A percentile compares a stretch with the other conserved stretches of the same genome.
phyloP scores from a whole-genome alignment of 441 rosid species.

The Croton laevigatus region DNA sequence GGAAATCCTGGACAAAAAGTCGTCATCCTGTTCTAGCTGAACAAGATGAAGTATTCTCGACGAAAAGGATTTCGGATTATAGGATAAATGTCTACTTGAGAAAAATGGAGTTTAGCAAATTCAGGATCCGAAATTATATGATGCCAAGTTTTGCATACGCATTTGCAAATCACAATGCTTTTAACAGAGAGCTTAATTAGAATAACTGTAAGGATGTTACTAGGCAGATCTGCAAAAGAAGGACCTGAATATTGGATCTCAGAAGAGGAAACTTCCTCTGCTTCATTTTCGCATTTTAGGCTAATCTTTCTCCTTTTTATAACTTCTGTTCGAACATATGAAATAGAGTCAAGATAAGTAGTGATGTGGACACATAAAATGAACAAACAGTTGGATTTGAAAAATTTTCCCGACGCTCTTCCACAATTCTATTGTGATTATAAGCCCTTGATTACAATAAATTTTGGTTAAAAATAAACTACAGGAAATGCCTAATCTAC shows the following conservation, averaged over 20 bases:
- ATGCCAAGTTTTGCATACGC: slow-evolving; percentile 8
- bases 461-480: too few relatives aligned
- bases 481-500: too few relatives aligned
- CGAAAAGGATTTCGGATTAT: neutral
- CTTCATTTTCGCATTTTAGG: neutral
- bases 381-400: too few relatives aligned
- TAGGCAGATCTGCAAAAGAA: neutral
- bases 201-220: neutral
- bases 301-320: slow-evolving; percentile 2
- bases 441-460: too few relatives aligned
- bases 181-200: slow-evolving; percentile 5
- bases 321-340: neutral
- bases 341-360: neutral
- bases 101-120: neutral
- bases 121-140: slow-evolving; percentile 1
- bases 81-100: slow-evolving; percentile 2
- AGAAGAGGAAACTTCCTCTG: neutral
- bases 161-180: neutral
- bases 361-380: too few relatives aligned
- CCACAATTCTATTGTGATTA: too few relatives aligned
- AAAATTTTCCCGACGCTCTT: too few relatives aligned
- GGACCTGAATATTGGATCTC: neutral
- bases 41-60: slow-evolving; percentile 14
- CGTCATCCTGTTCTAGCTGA: neutral
- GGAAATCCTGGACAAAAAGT: neutral